Base-by-base conservation (phyloP, 495 filamentous ascomycete species). In the Xylaria longipes region DNA sequence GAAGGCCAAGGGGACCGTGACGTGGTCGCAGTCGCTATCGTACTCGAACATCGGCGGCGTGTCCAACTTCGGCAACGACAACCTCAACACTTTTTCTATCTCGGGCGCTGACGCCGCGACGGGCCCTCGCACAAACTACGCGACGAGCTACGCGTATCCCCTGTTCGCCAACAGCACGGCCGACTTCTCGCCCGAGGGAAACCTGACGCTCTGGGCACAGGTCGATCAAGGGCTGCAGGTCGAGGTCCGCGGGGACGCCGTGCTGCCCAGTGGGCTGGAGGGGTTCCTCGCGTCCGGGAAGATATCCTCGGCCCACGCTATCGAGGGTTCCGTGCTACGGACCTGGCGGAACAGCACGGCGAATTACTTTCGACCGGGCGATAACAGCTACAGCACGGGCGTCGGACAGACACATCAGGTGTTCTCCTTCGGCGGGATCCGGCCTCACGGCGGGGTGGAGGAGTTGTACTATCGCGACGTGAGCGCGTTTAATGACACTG, bases 21-120 rank as follows among this genome's bases (percentile, higher is more conserved):
- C 68, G 12, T 97, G 94, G 94, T 80, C 80, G 8, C 94, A 97
- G 73, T 82, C 74, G 0, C 82, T 94, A 1, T 80, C 79, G 5
- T 92, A 80, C 74, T 86, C 77, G 41, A 94, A 93, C 73, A 79
- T 81, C 48, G 91, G 90, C 31, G 74, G 80, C 4, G 78, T 93
- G n/a, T 86, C 84, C 9, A 80, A 81, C 35, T 77, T 84, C 58
- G 92, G 92, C 15, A 86, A 86, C 66, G 82, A 86, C 60, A 90
- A 94, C 75, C 62, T 85, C 61, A 95, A 89, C 72, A 83, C 82
- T 31, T 89, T 94, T 73, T 77, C 73, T 46, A 94, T 91, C 3
- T 76, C 79, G 0, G 93, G 92, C 35, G 76, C 73, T 3, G 91
- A 91, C 65, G 66, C 76, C n/a, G 86, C 87, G 17, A 84, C 84